phyloP scores from a whole-genome alignment of 371 early-diverging fungal genomes.

The Basidiobolus meristosporus region DNA sequence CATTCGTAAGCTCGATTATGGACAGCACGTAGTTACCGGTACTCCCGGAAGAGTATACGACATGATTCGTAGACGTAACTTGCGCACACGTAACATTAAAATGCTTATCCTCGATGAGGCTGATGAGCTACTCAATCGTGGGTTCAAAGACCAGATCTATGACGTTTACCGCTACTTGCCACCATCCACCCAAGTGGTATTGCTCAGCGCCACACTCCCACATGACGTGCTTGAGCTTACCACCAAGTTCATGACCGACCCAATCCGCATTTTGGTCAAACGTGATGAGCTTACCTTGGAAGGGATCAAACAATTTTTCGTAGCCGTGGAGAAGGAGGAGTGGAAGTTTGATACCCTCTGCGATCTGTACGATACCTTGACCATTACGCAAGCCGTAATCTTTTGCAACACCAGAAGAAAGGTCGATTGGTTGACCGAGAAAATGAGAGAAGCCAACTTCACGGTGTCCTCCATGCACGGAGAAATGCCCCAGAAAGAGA shows the following conservation, averaged over 20 bases:
- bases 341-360: constrained; percentile 93
- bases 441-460: constrained; percentile 83
- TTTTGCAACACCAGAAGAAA: constrained; percentile 98
- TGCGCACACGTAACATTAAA: constrained; percentile 81
- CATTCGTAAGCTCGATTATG: constrained; percentile 67
- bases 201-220: constrained; percentile 96
- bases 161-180: constrained; percentile 91
- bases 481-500: constrained; percentile 88
- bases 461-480: constrained; percentile 98
- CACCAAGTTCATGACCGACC: constrained; percentile 92
- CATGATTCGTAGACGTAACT: constrained; percentile 84
- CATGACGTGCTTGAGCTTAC: constrained; percentile 95
- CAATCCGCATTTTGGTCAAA: constrained; percentile 97
- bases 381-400: constrained; percentile 97
- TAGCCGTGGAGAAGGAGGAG: constrained; percentile 90
- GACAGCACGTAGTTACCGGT: constrained; percentile 93
- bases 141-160: constrained; percentile 98
- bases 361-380: constrained; percentile 90
- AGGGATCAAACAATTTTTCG: constrained; percentile 99
- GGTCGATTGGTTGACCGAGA: constrained; percentile 94
- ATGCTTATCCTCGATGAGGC: constrained; percentile 99
- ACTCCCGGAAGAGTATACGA: constrained; percentile 99
- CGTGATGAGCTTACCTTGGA: constrained; percentile 99
- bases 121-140: constrained; percentile 94
- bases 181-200: constrained; percentile 89